phyloP scores from a whole-genome alignment of 2,329 filamentous ascomycete genomes.

The Calonectria pauciramosa region DNA sequence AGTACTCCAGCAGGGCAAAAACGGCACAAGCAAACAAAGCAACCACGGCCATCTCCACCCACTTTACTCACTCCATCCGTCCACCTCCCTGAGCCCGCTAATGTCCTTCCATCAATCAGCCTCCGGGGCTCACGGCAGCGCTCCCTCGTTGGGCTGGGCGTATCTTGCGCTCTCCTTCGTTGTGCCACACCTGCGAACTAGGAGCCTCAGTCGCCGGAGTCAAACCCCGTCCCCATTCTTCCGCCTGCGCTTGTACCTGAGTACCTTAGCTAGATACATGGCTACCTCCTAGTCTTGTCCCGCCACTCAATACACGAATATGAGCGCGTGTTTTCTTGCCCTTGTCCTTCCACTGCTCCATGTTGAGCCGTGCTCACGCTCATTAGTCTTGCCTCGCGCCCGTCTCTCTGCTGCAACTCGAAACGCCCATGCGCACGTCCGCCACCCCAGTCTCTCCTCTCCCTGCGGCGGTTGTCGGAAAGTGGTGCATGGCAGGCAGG shows the following conservation, averaged over 20 bases:
- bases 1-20: not conserved
- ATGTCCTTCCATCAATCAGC: constrained; percentile 45
- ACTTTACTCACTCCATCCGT: constrained; percentile 29
- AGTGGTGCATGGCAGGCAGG: constrained; percentile 15
- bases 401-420: constrained; percentile 14
- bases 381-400: constrained; percentile 20
- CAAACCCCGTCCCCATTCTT: constrained; percentile 19
- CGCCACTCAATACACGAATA: constrained; percentile 23
- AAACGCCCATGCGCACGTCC: constrained; percentile 31
- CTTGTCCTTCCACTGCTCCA: constrained; percentile 29
- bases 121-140: constrained; percentile 37
- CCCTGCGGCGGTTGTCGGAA: constrained; percentile 28
- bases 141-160: constrained; percentile 36
- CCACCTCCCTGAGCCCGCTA: constrained; percentile 42
- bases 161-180: constrained; percentile 33
- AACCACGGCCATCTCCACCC: constrained; percentile 22
- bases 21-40: constrained; percentile 4
- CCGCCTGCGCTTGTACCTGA: constrained; percentile 21
- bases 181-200: constrained; percentile 42
- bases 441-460: constrained; percentile 11
- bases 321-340: constrained; percentile 24
- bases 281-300: constrained; percentile 13
- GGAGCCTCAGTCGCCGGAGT: constrained; percentile 29
- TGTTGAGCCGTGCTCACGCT: constrained; percentile 16
- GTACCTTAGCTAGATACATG: constrained; percentile 17